Conservation (phyloP, 192 early-diverging fungal genomes). For the Entophlyctis luteolus region DNA sequence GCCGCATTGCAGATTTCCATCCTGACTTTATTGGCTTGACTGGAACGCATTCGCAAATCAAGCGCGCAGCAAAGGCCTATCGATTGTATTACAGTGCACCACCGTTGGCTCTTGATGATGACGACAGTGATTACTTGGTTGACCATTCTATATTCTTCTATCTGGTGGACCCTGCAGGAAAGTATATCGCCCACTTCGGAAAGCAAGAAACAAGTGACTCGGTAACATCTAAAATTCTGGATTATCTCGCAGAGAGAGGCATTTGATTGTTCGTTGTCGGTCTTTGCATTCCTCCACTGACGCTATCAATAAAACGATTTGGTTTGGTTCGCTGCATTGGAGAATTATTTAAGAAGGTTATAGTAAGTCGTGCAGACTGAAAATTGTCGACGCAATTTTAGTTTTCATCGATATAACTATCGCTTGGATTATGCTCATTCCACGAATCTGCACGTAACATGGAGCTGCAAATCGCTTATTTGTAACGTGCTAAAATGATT, state of each 20-base stretch:
- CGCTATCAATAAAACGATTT: too few relatives aligned
- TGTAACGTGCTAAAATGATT: too few relatives aligned
- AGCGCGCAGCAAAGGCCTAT: conserved; percentile 79
- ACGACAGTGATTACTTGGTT: conserved; percentile 90
- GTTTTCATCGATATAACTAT: too few relatives aligned
- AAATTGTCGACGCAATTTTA: too few relatives aligned
- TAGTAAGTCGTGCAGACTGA: too few relatives aligned
- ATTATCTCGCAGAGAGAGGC: conserved; percentile 7
- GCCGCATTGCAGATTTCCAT: conserved; percentile 72
- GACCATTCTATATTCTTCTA: conserved; percentile 99
- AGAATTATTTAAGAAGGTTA: too few relatives aligned
- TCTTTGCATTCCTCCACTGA: too few relatives aligned
- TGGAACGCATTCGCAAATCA: conserved; percentile 79
- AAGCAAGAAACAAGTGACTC: conserved; percentile 68
- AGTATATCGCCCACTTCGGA: conserved; percentile 88
- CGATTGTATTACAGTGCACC: conserved; percentile 94
- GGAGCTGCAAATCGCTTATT: too few relatives aligned
- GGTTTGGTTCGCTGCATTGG: too few relatives aligned
- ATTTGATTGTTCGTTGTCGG: conserved; percentile 12
- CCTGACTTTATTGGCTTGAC: conserved; percentile 89
- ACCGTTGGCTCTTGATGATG: conserved; percentile 62
- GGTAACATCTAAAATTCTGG: conserved; percentile 51
- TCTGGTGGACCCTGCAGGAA: conserved; percentile 85
- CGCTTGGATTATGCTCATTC: too few relatives aligned
- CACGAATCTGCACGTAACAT: too few relatives aligned